Percentiles rank a stretch among this genome's conserved stretches.
Conservation (phyloP, 164 flowering plant species). For the Hamamelis virginiana region DNA sequence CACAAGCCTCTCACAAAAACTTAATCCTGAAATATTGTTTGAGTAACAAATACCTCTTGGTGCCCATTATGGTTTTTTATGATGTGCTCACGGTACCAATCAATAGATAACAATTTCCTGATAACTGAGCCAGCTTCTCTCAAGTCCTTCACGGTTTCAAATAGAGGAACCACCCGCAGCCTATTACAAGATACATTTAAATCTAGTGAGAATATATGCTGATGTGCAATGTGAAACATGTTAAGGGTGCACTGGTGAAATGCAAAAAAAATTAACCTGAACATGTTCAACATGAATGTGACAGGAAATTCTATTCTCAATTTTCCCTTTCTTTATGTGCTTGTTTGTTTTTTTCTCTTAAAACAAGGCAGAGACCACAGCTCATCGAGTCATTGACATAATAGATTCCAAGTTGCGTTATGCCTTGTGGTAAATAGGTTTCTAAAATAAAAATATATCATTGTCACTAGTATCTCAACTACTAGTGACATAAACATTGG, state of each 20-base stretch:
- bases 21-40: neutral
- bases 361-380: too few relatives aligned
- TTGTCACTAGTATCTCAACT: neutral
- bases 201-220: too few relatives aligned
- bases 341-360: too few relatives aligned
- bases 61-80: constrained; percentile 81
- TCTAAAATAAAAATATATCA: neutral
- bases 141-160: constrained; percentile 92
- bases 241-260: neutral
- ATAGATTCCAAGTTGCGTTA: too few relatives aligned
- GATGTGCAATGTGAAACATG: neutral
- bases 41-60: constrained; percentile 65
- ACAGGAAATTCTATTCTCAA: neutral
- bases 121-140: constrained; percentile 88
- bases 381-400: too few relatives aligned
- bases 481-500: too few relatives aligned
- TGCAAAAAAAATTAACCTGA: neutral
- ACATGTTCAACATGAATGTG: neutral
- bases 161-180: constrained; percentile 92
- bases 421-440: neutral
- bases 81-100: constrained; percentile 86
- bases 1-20: constrained; percentile 1
- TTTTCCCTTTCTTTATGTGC: too few relatives aligned
- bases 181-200: constrained; percentile 28
- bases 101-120: constrained; percentile 81